A percentile compares a stretch with the other conserved stretches of the same genome.
These are phyloP conservation scores for Alternaria solani DNA, from an alignment of 2,329 filamentous ascomycete genomes.

Conservation along the genomic window DNA sequence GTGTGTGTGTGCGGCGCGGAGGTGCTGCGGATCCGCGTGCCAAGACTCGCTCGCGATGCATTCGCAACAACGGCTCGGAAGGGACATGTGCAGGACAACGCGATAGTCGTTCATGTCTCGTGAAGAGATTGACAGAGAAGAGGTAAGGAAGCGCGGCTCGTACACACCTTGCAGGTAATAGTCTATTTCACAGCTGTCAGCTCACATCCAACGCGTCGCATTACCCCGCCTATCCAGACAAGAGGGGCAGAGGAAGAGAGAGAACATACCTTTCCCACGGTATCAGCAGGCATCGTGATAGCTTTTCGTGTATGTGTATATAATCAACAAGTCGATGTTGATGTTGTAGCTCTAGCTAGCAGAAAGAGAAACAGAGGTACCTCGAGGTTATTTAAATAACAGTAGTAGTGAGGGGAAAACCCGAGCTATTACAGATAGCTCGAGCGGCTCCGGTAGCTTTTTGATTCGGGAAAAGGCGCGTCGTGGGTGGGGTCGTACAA, in stretches of 20 bases:
- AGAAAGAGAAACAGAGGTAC: slow-evolving; percentile 6
- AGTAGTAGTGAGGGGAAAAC: slow-evolving; percentile 13
- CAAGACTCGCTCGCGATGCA: slow-evolving; percentile 25
- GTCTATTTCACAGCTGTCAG: slow-evolving; percentile 63
- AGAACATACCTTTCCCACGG: slow-evolving; percentile 60
- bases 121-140: too few species aligned
- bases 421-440: slow-evolving; percentile 17
- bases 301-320: not conserved
- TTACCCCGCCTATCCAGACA: not conserved
- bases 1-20: not conserved
- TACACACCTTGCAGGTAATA: slow-evolving; percentile 90
- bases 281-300: slow-evolving; percentile 60
- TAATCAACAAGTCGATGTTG: slow-evolving; percentile 24
- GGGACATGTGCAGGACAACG: not conserved
- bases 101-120: not conserved
- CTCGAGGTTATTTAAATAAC: not conserved
- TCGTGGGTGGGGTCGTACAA: slow-evolving; percentile 32
- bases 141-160: slow-evolving; percentile 60
- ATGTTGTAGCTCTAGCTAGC: not conserved
- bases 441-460: slow-evolving; percentile 37
- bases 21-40: slow-evolving; percentile 42
- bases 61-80: not conserved
- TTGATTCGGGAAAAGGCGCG: slow-evolving; percentile 14
- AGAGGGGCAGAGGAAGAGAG: not conserved
- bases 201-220: slow-evolving; percentile 1